Base-by-base conservation (phyloP, 192 early-diverging fungal genomes). In the Coemansia sp. region DNA sequence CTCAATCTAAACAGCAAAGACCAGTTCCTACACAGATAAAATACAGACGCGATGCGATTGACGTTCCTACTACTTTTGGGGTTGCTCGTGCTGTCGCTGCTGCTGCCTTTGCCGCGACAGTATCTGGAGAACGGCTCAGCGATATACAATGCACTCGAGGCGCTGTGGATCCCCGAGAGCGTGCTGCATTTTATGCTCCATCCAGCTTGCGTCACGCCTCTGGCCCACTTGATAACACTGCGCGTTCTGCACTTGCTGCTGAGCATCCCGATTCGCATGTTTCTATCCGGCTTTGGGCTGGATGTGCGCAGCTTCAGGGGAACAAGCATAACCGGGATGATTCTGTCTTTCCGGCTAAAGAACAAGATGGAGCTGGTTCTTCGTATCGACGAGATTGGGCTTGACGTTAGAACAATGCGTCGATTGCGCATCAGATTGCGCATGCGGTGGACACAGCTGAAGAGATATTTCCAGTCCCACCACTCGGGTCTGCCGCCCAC, bases 371-470 rank as follows among this genome's bases (percentile, higher is more conserved):
- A 77, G 56, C n/a, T 71, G 37, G 66, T 68, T 21, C 19, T 83
- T 15, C 64, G 68, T 5, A 56, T 75, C 10, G 80, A 83, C 40
- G 69, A 77, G 56, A 41, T 83, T 9, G 80, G 80, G 18, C 54
- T 83, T 61, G 80, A 83, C 68, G 60, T 83, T 47, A 65, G 80
- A 4, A 83, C 80, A 16, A 83, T 83, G 80, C 68, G 80, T 16
- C 49, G 80, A 40, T 38, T 83, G 60, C 71, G 75, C 11, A 67
- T 74, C 18, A 58, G 67, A 18, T 19, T 74, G 37, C 68, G 74
- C 6, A 15, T 49, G 4, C 32, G 56, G 7, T 77, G 75, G 80
- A 13, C 26, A 4, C 50, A 40, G 54, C 40, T 77, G 43, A 64
- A 65, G 15, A 16, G 39, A 6, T 40, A 42, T 13, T 40, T 68